Evolutionary conservation across 106 monocot genomes (phyloP).

Genomic region (Dendrobium catenatum): DNA sequence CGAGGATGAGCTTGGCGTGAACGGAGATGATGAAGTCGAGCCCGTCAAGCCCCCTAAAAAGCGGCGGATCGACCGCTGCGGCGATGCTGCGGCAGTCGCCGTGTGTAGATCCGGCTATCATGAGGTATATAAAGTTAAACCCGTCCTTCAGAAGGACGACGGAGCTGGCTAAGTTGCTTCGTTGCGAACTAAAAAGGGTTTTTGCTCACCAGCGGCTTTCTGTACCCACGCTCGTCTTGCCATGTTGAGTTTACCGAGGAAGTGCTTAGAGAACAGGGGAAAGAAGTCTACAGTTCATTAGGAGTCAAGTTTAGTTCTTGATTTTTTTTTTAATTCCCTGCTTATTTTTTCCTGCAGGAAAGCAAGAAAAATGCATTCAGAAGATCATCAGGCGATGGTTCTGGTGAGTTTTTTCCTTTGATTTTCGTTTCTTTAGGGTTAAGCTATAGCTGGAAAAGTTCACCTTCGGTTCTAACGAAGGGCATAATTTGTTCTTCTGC

Average conservation of each 20-base stretch:
- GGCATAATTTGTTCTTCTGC: background rate
- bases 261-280: background rate
- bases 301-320: background rate
- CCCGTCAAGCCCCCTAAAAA: slow-evolving; percentile 25
- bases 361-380: slow-evolving; percentile 9
- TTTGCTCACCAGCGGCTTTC: background rate
- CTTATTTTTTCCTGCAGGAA: slow-evolving; percentile 12
- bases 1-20: background rate
- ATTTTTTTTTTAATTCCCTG: background rate
- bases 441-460: background rate
- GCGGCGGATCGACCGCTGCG: slow-evolving; percentile 18
- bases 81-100: background rate
- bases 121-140: slow-evolving; percentile 24
- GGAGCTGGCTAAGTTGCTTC: background rate
- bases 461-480: slow-evolving; percentile 2
- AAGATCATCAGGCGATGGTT: slow-evolving; percentile 14
- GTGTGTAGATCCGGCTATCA: slow-evolving; percentile 22
- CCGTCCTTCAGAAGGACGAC: background rate
- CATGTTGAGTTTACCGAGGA: background rate
- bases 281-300: background rate
- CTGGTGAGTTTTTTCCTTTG: slow-evolving; percentile 18
- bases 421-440: slow-evolving; percentile 3
- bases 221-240: background rate
- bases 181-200: background rate
- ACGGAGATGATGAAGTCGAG: slow-evolving; percentile 14